Conservation (phyloP, 805 yeast species). For the Monosporozyma servazzii region DNA sequence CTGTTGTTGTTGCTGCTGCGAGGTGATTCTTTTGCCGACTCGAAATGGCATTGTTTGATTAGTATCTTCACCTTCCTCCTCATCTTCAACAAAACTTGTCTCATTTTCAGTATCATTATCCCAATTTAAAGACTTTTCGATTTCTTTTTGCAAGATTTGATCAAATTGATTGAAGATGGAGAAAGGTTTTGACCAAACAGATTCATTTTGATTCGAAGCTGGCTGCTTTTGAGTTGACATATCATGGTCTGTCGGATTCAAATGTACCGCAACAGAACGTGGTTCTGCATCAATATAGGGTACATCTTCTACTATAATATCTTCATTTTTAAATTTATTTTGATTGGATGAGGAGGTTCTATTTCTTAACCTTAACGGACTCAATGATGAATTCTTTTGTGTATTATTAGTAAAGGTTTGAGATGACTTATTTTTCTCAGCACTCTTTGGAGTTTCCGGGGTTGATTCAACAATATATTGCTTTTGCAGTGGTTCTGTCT, state of each 20-base stretch:
- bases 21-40: conserved; percentile 6
- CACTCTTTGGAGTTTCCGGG: not conserved
- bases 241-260: not conserved
- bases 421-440: not conserved
- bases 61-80: not conserved
- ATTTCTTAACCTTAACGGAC: not conserved
- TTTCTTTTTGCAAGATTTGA: conserved; percentile 53
- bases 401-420: too few relatives aligned
- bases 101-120: conserved; percentile 10
- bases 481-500: not conserved
- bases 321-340: not conserved
- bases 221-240: not conserved
- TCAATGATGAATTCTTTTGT: not conserved
- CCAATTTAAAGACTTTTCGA: conserved; percentile 43
- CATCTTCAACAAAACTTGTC: not conserved
- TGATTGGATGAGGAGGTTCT: not conserved
- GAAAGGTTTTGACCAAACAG: conserved; percentile 46
- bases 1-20: conserved; percentile 1
- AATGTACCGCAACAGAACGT: not conserved
- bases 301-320: not conserved
- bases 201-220: conserved; percentile 11
- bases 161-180: conserved; percentile 60
- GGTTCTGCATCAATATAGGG: not conserved
- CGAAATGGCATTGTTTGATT: not conserved
- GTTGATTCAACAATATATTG: not conserved